Percentiles rank a stretch among this genome's conserved stretches.
Conservation (phyloP, 805 yeast genomes). For the Candida sphagnicola region DNA sequence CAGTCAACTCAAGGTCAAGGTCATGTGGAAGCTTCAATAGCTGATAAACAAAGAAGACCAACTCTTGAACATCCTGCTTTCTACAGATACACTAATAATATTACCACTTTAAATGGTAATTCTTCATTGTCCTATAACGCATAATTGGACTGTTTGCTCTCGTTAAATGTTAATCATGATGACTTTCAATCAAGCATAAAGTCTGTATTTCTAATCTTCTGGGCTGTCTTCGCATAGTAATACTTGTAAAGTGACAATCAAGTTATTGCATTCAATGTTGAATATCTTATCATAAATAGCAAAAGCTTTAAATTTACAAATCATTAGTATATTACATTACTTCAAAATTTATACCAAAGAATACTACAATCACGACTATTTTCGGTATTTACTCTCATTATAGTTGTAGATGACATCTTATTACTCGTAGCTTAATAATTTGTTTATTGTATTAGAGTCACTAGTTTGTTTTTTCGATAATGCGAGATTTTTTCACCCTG, state of each 20-base stretch:
- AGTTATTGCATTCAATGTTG: no score
- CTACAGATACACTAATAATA: conserved; percentile 28
- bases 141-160: conserved; percentile 6
- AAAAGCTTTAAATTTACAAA: no score
- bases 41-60: conserved; percentile 40
- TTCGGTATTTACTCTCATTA: no score
- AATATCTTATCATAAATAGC: no score
- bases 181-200: no score
- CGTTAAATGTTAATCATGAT: no score
- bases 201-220: no score
- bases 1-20: conserved; percentile 22
- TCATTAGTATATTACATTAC: no score
- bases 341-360: no score
- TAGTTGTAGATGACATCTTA: not conserved
- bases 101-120: conserved; percentile 13
- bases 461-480: not conserved
- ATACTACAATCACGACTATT: no score
- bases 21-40: conserved; percentile 12
- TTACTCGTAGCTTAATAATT: not conserved
- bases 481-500: not conserved
- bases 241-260: no score
- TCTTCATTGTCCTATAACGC: conserved; percentile 7
- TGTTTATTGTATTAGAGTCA: conserved; percentile 1
- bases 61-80: conserved; percentile 43
- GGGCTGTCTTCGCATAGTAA: no score